Conservation (phyloP, 2,329 filamentous ascomycete genomes). For the Westerdykella aurantiaca region DNA sequence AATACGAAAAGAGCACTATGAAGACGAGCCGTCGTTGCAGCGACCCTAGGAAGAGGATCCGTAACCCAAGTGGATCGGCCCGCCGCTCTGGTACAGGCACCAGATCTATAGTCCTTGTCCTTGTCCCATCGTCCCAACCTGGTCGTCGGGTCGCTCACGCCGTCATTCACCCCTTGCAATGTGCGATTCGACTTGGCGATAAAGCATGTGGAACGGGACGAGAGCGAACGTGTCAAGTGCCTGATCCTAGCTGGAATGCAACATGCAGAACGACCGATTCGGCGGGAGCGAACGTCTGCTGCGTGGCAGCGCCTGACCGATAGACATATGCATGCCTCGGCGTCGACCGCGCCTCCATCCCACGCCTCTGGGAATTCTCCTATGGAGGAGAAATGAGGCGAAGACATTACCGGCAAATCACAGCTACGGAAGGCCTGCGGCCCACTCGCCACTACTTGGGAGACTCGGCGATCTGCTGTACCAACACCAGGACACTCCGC, state of each 20-base stretch:
- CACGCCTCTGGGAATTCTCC: slow-evolving; percentile 10
- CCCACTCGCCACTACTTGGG: not conserved
- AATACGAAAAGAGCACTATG: too few relatives aligned
- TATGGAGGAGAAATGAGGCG: slow-evolving; percentile 24
- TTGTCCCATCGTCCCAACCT: slow-evolving; percentile 17
- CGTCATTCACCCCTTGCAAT: slow-evolving; percentile 5
- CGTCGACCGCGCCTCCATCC: slow-evolving; percentile 10
- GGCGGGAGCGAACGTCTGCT: slow-evolving; percentile 7
- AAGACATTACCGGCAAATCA: slow-evolving; percentile 15
- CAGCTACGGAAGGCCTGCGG: not conserved
- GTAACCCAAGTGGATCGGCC: slow-evolving; percentile 17
- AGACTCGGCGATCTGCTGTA: not conserved
- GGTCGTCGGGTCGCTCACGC: slow-evolving; percentile 11
- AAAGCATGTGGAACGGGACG: slow-evolving; percentile 27
- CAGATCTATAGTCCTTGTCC: slow-evolving; percentile 26
- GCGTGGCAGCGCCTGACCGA: slow-evolving; percentile 11
- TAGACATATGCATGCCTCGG: slow-evolving; percentile 13
- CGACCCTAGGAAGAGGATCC: too few relatives aligned
- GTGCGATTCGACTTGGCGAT: slow-evolving; percentile 29
- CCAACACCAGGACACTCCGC: not conserved
- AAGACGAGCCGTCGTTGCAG: too few relatives aligned
- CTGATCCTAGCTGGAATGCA: slow-evolving; percentile 13
- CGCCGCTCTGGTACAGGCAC: slow-evolving; percentile 17
- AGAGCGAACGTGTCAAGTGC: slow-evolving; percentile 15
- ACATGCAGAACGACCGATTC: slow-evolving; percentile 23